These are phyloP conservation scores for Acacia crassicarpa DNA, from an alignment of 306 rosid genomes.

Conservation along the genomic window DNA sequence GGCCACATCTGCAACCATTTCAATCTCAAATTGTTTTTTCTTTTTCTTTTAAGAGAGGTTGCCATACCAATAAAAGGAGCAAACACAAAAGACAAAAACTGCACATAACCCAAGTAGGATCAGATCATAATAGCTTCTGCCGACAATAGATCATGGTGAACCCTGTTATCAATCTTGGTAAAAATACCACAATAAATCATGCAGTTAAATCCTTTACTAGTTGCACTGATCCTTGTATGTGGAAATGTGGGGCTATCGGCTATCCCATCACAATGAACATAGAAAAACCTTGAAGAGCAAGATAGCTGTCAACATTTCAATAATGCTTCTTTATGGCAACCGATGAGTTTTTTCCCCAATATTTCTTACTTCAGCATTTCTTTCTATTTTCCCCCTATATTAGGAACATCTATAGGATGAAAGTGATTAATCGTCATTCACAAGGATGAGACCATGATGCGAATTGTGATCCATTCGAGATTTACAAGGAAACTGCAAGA, in stretches of 20 bases:
- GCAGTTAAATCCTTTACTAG: conserved; percentile 21
- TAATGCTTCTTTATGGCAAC: neutral
- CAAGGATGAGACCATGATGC: neutral
- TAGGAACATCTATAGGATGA: neutral
- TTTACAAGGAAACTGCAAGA: neutral
- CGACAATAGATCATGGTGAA: neutral
- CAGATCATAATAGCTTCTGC: neutral
- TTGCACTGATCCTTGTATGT: neutral
- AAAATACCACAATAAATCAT: conserved; percentile 2
- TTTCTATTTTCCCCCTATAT: neutral
- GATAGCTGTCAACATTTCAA: neutral
- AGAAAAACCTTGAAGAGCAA: neutral
- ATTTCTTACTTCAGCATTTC: neutral
- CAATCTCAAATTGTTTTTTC: neutral
- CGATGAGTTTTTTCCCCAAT: neutral
- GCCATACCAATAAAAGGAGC: neutral
- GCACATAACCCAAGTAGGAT: neutral
- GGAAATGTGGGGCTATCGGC: neutral
- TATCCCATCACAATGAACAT: neutral
- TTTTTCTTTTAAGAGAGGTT: neutral
- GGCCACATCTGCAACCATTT: neutral
- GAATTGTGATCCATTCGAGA: conserved; percentile 5
- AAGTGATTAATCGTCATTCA: neutral
- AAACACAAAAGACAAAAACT: neutral
- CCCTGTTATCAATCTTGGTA: neutral